phyloP scores from a whole-genome alignment of 129 eudicot genomes.

The Gnaphalium uliginosum region DNA sequence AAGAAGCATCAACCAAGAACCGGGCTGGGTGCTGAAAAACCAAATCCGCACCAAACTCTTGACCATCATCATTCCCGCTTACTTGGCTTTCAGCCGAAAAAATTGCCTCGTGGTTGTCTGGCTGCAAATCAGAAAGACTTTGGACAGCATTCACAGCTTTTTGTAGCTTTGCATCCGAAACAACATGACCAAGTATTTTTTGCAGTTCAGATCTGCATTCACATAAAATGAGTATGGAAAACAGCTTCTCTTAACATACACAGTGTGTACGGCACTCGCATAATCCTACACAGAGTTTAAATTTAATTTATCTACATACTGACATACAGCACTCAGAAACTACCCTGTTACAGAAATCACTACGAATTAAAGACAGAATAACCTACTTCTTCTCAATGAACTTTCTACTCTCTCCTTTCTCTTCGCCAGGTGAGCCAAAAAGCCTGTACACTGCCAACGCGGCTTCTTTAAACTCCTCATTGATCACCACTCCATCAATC shows the following conservation, averaged over 20 bases:
- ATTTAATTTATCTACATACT: neutral
- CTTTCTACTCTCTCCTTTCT: conserved; percentile 43
- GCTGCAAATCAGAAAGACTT: conserved; percentile 65
- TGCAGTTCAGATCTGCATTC: conserved; percentile 80
- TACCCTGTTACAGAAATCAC: conserved; percentile 10
- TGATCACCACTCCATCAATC: conserved; percentile 64
- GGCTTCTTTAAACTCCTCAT: conserved; percentile 83
- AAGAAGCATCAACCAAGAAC: conserved; percentile 74
- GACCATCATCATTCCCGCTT: conserved; percentile 40
- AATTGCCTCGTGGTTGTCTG: conserved; percentile 36
- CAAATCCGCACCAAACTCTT: conserved; percentile 89
- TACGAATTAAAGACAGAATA: conserved; percentile 7
- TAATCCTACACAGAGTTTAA: neutral
- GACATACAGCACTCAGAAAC: conserved; percentile 4
- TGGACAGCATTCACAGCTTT: conserved; percentile 62
- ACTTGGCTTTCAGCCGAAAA: conserved; percentile 31
- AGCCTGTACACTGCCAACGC: conserved; percentile 63
- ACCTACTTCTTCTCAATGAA: conserved; percentile 65
- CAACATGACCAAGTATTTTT: conserved; percentile 67
- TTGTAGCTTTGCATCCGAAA: conserved; percentile 51
- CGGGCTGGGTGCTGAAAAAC: conserved; percentile 75
- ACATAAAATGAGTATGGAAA: conserved; percentile 4
- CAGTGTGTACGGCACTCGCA: neutral
- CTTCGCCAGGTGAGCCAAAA: conserved; percentile 43
- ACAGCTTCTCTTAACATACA: neutral